Evolutionary conservation across 2,329 filamentous ascomycete genomes (phyloP).

Genomic region (Exophiala calicioides): DNA sequence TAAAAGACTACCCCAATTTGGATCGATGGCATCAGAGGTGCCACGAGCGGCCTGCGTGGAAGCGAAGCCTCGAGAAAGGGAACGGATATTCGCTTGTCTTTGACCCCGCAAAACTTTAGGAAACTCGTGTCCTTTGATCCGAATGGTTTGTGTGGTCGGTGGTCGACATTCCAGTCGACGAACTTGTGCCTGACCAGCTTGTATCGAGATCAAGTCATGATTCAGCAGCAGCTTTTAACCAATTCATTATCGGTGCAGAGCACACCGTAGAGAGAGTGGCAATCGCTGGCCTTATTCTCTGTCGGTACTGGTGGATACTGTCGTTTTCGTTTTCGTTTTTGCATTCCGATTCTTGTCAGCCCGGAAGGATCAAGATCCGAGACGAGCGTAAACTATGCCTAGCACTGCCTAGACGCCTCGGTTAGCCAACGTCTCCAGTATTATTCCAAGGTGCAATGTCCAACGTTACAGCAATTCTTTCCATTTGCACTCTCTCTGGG

Average conservation of each 20-base stretch:
- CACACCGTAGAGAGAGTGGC: too few species aligned
- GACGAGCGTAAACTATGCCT: constrained; percentile 20
- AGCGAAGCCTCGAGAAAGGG: constrained; percentile 29
- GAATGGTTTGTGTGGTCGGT: too few species aligned
- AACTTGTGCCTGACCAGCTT: too few species aligned
- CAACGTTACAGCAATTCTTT: not conserved
- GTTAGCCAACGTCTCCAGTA: constrained; percentile 5
- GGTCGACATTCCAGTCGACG: too few species aligned
- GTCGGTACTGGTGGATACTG: too few species aligned
- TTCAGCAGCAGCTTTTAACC: too few species aligned
- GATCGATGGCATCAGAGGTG: constrained; percentile 25
- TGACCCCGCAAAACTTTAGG: not conserved
- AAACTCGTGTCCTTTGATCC: too few species aligned
- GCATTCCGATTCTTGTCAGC: not conserved
- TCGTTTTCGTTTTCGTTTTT: not conserved
- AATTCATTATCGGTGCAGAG: too few species aligned
- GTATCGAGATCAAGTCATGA: too few species aligned
- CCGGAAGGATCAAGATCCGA: constrained; percentile 9
- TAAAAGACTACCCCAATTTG: constrained; percentile 23
- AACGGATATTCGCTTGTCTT: constrained; percentile 25
- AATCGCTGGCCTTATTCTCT: too few species aligned
- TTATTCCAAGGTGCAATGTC: too few species aligned
- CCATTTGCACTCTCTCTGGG: too few species aligned
- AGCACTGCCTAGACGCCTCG: constrained; percentile 11
- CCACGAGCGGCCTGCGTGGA: constrained; percentile 29